Percentiles rank a stretch among this genome's conserved stretches.
Conservation (phyloP, 495 filamentous ascomycete species). For the Penicillium ucsense region DNA sequence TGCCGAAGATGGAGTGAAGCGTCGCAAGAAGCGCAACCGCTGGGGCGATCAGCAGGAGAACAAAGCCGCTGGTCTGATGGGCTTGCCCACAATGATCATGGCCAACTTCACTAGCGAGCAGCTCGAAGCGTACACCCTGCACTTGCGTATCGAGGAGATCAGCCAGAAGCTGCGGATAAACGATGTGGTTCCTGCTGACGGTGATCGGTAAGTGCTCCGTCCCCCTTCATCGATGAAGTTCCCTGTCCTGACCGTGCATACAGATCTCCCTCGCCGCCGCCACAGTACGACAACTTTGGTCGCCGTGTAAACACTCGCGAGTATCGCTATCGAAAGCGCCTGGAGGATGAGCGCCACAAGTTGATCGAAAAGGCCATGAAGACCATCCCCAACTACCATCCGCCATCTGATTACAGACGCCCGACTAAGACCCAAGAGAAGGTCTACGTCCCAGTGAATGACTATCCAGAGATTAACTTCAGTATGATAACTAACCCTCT, state of each 20-base stretch:
- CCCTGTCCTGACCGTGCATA: constrained; percentile 8
- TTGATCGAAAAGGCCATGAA: constrained; percentile 97
- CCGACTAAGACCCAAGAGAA: constrained; percentile 99
- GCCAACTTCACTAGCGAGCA: constrained; percentile 97
- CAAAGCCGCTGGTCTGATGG: constrained; percentile 96
- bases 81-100: constrained; percentile 89
- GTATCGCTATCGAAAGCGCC: constrained; percentile 90
- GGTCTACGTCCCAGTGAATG: constrained; percentile 99
- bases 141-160: constrained; percentile 95
- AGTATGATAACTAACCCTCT: constrained; percentile 99
- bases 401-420: constrained; percentile 92
- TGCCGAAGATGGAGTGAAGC: constrained; percentile 61
- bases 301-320: constrained; percentile 97
- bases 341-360: constrained; percentile 98
- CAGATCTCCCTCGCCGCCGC: constrained; percentile 90
- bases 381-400: constrained; percentile 95
- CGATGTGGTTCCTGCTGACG: constrained; percentile 92
- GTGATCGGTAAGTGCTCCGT: constrained; percentile 62
- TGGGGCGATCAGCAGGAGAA: constrained; percentile 96
- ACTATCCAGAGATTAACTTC: constrained; percentile 99
- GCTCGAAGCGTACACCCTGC: constrained; percentile 89
- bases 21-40: constrained; percentile 94
- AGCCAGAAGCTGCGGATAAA: constrained; percentile 98
- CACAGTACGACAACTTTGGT: constrained; percentile 98
- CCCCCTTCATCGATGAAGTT: neutral